Base-by-base conservation (phyloP, 129 eudicot species). In the Solidago caesia region DNA sequence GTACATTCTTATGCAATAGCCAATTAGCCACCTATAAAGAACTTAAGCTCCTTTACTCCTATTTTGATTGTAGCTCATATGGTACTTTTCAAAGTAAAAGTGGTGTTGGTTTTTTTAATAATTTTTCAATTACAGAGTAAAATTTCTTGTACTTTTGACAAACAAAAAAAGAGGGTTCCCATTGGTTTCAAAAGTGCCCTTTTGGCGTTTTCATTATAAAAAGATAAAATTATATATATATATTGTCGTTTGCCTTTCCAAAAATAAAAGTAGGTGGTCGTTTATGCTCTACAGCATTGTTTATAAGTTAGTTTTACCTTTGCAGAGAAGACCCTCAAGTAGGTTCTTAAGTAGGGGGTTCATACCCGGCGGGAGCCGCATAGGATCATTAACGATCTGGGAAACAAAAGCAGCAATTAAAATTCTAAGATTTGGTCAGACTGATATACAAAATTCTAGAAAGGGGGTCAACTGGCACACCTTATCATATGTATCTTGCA, bases 401-500 rank as follows among this genome's bases (percentile, higher is more conserved):
- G 59, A 72, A 65, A 64, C 44, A 79, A 64, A 10, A 6, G 48
- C 69, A 77, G 3, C 6, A n/a, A n/a, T 73, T 10, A 5, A 72
- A 58, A 43, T 1, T 73, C 25, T 45, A 67, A 67, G 39, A 33
- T 33, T 26, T 5, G 15, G 4, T 25, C 4, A 27, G 11, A 57
- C 44, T 5, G 4, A 13, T 58, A 59, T 14, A 65, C 9, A 27
- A 45, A 59, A 10, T 65, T 29, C 39, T 8, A 46, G 39, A 59
- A 6, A 15, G 14, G 5, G 57, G 53, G 52, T n/a, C 39, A 41
- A 75, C 44, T 61, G 43, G 39, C 82, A 26, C 12, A 90, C 98
- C 96, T 88, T 94, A 75, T 94, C 98, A 66, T 94, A 94, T 4
- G 98, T 94, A 57, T 94, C 98, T 73, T 90, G 97, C n/a, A 94